These are phyloP conservation scores for Mortierella claussenii DNA, from an alignment of 192 early-diverging fungal species.

Conservation along the genomic window DNA sequence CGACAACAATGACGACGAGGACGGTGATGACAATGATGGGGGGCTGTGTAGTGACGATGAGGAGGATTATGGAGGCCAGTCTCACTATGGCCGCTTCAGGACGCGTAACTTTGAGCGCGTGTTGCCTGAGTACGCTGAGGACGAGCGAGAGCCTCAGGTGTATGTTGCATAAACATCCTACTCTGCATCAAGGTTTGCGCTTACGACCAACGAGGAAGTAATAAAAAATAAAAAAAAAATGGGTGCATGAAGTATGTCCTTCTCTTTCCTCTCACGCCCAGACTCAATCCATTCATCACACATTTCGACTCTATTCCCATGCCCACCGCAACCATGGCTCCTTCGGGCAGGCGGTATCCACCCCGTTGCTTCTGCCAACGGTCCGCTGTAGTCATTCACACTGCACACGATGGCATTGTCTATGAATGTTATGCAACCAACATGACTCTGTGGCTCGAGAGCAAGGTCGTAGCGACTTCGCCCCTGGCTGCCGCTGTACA, in stretches of 20 bases:
- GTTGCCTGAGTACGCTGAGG: conserved; percentile 31
- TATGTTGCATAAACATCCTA: conserved; percentile 11
- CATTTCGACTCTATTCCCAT: not conserved
- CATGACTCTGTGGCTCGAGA: conserved; percentile 8
- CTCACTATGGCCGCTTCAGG: not conserved
- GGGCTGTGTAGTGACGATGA: not conserved
- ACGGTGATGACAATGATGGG: conserved; percentile 12
- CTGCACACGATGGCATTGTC: conserved; percentile 8
- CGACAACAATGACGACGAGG: conserved; percentile 15
- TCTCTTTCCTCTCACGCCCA: not conserved
- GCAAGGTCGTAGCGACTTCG: not conserved
- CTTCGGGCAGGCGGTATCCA: not conserved
- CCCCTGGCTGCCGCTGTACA: not conserved
- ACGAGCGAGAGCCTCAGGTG: conserved; percentile 12
- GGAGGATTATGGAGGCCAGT: not conserved
- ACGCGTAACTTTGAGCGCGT: too few species aligned
- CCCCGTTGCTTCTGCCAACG: conserved; percentile 28
- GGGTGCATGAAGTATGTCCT: too few species aligned
- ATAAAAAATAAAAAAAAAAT: too few species aligned
- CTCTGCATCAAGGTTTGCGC: too few species aligned
- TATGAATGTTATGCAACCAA: conserved; percentile 27
- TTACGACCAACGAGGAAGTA: not conserved
- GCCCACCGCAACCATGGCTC: not conserved
- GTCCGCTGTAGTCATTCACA: conserved; percentile 5
- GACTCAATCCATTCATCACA: not conserved